phyloP scores from a whole-genome alignment of 768 basidiomycete genomes.

The Kockovaella imperatae region DNA sequence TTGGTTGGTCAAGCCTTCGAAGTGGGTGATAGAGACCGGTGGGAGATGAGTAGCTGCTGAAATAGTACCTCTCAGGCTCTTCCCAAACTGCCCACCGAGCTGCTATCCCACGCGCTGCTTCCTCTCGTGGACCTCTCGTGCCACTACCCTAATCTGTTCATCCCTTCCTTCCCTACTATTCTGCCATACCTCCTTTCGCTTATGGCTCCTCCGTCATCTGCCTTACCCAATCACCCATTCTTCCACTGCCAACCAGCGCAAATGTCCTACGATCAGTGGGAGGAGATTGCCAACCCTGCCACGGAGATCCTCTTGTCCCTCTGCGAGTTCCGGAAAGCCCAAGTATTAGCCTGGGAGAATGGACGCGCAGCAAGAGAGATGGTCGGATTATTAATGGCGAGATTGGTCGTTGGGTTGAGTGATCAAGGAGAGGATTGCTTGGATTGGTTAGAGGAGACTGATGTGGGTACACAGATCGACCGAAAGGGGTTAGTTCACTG shows the following conservation, averaged over 20 bases:
- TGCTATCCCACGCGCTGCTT: conserved; percentile 19
- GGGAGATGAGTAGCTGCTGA: background rate
- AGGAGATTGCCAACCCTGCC: conserved; percentile 63
- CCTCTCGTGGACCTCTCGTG: conserved; percentile 35
- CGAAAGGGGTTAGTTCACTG: conserved; percentile 1
- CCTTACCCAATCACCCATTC: conserved; percentile 4
- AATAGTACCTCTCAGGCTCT: conserved; percentile 9
- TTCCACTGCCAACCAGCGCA: conserved; percentile 14
- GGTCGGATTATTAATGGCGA: conserved; percentile 35
- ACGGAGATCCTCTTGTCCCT: conserved; percentile 76
- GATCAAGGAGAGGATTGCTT: conserved; percentile 36
- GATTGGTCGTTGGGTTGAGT: conserved; percentile 41
- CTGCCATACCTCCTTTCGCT: conserved; percentile 20
- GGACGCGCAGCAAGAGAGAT: conserved; percentile 46
- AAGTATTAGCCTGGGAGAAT: conserved; percentile 72
- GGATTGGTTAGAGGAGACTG: conserved; percentile 59
- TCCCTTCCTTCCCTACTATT: conserved; percentile 9
- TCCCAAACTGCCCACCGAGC: conserved; percentile 12
- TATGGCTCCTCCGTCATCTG: conserved; percentile 16
- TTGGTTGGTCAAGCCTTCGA: conserved; percentile 24
- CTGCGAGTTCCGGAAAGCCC: conserved; percentile 63
- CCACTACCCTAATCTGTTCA: conserved; percentile 21
- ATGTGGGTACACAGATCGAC: conserved; percentile 46
- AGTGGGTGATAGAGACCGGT: conserved; percentile 9
- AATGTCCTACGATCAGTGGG: conserved; percentile 55